Base-by-base conservation (phyloP, 805 yeast species). In the Cyberlindnera xishuangbannaensis region DNA sequence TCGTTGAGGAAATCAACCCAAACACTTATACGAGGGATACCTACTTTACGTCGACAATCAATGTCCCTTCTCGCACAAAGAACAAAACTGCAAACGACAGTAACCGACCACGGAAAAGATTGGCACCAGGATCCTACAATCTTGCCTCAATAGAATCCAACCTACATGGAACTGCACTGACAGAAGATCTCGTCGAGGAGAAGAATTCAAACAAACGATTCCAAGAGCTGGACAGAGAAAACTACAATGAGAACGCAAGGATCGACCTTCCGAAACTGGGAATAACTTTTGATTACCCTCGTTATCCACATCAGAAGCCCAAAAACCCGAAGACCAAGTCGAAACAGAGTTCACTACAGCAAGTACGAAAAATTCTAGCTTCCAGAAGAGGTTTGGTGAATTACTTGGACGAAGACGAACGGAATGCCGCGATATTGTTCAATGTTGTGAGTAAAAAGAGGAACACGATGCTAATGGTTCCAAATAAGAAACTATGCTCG, bases 381-480 rank as follows among this genome's bases (percentile, higher is more conserved):
- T 65, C 71, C 5, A 56, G 67, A 35, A 64, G 65, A 39, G 59
- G 60, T 17, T 49, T 68, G 50, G 37, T 50, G 1, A 67, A 67
- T 39, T 65, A 64, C 33, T 34, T 58, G 17, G 71, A 67, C 43
- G 73, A 67, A 25, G 57, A 64, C 12, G 68, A 61, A 28, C 58
- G 60, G 34, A 45, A 44, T n/a, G 58, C 59, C 16, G 44, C 62
- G 30, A 46, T 46, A 14, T 39, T 51, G 19, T 38, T 58, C 31
- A 51, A 59, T 19, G 35, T 47, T 7, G 48, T 47, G 13, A 39
- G 58, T 5, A 62, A 58, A 37, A 61, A 57, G 27, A 48, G 47
- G 32, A 50, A 42, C 36, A 39, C 43, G 11, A 39, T 39, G 43
- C 52, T 59, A 28, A 45, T 51, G 27, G 56, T 58, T 10, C 56